Conservation (phyloP, 2,329 filamentous ascomycete genomes). For the Fusarium odoratissimum region DNA sequence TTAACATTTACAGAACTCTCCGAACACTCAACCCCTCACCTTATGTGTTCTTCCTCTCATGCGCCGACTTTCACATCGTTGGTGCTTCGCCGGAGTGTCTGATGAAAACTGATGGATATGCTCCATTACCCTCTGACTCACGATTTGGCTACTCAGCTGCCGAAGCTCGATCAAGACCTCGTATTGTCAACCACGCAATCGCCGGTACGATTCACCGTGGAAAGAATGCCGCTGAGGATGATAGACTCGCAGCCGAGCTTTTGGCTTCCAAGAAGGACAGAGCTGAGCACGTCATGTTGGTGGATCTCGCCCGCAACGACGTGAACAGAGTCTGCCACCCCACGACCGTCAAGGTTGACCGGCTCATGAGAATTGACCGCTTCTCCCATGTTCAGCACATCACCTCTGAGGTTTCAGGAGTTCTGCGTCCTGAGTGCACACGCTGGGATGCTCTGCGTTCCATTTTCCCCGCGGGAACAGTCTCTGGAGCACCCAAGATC, state of each 20-base stretch:
- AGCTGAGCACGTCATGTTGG: constrained; percentile 96
- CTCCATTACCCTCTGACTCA: constrained; percentile 38
- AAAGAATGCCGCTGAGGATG: constrained; percentile 77
- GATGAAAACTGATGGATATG: constrained; percentile 71
- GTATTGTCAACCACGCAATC: constrained; percentile 96
- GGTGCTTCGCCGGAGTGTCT: constrained; percentile 95
- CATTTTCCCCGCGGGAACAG: constrained; percentile 97
- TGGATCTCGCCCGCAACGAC: constrained; percentile 95
- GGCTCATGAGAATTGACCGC: constrained; percentile 91
- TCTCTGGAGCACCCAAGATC: constrained; percentile 95
- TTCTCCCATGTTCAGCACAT: constrained; percentile 99
- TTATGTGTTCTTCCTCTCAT: constrained; percentile 96
- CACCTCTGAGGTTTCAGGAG: constrained; percentile 92
- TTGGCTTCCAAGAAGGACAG: constrained; percentile 78
- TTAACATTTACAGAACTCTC: constrained; percentile 97
- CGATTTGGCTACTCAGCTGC: constrained; percentile 42
- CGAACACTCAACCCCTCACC: constrained; percentile 98
- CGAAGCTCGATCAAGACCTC: constrained; percentile 72
- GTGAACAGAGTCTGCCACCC: constrained; percentile 96
- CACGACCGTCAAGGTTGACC: constrained; percentile 87
- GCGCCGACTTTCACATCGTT: constrained; percentile 91
- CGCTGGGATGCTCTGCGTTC: constrained; percentile 95
- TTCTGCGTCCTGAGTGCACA: constrained; percentile 84
- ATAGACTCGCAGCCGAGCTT: constrained; percentile 78
- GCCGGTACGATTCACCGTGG: constrained; percentile 94